These are phyloP conservation scores for Perkinsus marinus DNA, from an alignment of 169 alveolate species.

Conservation along the genomic window DNA sequence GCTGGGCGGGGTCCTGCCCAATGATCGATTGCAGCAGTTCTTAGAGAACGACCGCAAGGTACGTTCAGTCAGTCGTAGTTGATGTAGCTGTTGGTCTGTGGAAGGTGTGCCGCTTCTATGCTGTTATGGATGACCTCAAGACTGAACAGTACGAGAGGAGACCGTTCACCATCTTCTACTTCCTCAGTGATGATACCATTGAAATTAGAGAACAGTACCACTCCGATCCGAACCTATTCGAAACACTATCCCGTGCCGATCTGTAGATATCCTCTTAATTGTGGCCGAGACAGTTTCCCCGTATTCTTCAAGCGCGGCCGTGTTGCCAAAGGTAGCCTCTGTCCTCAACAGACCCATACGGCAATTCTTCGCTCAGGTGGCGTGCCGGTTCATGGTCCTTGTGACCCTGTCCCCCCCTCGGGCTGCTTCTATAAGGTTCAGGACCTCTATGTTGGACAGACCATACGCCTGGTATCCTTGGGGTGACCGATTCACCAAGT, in stretches of 20 bases:
- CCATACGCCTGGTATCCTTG: not conserved
- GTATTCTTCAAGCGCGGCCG: conserved; percentile 6
- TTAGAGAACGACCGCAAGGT: conserved; percentile 11
- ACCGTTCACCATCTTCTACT: conserved; percentile 12
- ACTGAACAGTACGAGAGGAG: conserved; percentile 15
- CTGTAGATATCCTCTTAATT: not conserved
- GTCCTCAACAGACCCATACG: not conserved
- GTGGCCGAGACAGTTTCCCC: conserved; percentile 17
- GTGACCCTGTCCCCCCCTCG: not conserved
- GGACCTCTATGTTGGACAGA: not conserved
- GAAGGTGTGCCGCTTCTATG: conserved; percentile 13
- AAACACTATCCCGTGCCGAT: not conserved
- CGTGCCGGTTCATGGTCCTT: not conserved
- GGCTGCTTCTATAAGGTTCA: not conserved
- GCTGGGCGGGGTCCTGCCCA: conserved; percentile 5
- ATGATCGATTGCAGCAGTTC: conserved; percentile 1
- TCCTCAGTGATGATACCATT: conserved; percentile 10
- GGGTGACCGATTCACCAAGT: too few relatives aligned
- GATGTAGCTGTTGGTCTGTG: not conserved
- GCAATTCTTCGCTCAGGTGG: not conserved
- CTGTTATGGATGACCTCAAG: conserved; percentile 8
- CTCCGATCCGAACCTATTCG: not conserved
- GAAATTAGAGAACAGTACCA: conserved; percentile 10
- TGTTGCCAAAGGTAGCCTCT: conserved; percentile 2
- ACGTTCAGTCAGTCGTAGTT: not conserved